phyloP scores from a whole-genome alignment of 768 basidiomycete genomes.

The Rossbeevera mucosa region DNA sequence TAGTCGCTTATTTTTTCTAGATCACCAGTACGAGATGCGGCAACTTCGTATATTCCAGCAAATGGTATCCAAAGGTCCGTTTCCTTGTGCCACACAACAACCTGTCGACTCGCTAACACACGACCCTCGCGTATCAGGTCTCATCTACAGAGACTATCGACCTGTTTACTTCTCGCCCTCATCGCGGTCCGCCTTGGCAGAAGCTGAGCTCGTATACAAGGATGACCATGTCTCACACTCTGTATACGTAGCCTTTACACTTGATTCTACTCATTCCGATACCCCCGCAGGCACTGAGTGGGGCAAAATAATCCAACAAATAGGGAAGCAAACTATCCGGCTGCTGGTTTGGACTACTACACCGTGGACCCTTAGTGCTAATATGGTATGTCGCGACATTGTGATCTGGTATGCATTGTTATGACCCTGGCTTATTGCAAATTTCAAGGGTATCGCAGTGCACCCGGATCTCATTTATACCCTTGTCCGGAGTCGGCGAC shows the following conservation, averaged over 20 bases:
- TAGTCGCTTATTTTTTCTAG: constrained; percentile 36
- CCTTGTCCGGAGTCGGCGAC: constrained; percentile 36
- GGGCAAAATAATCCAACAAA: constrained; percentile 23
- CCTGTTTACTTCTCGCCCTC: constrained; percentile 96
- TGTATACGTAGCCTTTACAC: constrained; percentile 75
- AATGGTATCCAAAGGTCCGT: constrained; percentile 79
- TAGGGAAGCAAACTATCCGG: constrained; percentile 37
- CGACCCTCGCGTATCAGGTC: constrained; percentile 39
- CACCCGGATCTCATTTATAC: constrained; percentile 68
- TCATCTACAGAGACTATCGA: constrained; percentile 81
- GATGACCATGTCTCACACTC: constrained; percentile 87
- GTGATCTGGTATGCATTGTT: neutral
- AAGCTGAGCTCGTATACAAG: constrained; percentile 88
- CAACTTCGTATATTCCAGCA: constrained; percentile 80
- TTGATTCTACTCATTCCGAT: constrained; percentile 36
- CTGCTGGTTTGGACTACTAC: constrained; percentile 96
- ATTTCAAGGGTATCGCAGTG: constrained; percentile 80
- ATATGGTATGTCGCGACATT: constrained; percentile 79
- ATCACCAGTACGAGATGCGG: constrained; percentile 81
- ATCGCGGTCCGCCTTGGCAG: constrained; percentile 88
- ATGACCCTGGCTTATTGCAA: neutral
- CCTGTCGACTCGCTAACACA: neutral
- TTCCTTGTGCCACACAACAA: neutral
- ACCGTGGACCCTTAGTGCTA: constrained; percentile 94
- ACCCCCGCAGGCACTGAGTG: constrained; percentile 12